Conservation (phyloP, 2,329 filamentous ascomycete species). For the Ophiosphaerella herpotricha region DNA sequence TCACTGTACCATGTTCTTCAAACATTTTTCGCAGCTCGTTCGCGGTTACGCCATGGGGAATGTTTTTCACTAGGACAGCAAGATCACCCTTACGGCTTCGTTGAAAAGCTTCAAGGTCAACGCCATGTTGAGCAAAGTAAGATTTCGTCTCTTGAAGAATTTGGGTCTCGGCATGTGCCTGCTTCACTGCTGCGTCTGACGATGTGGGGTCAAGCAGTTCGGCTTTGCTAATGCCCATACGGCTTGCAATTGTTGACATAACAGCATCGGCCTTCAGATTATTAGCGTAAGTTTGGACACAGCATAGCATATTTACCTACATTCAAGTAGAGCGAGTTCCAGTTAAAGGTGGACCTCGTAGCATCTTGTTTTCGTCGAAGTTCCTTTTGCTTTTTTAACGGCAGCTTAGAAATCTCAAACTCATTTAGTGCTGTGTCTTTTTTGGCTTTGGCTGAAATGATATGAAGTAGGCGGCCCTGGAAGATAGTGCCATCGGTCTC, state of each 20-base stretch:
- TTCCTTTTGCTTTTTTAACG: constrained; percentile 91
- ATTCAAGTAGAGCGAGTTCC: constrained; percentile 99
- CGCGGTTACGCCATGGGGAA: constrained; percentile 78
- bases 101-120: constrained; percentile 92
- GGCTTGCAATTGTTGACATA: constrained; percentile 83
- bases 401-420: constrained; percentile 85
- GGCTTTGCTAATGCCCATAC: constrained; percentile 86
- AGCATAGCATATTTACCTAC: constrained; percentile 50
- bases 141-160: constrained; percentile 95
- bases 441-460: constrained; percentile 83
- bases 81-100: constrained; percentile 81
- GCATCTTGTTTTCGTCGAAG: constrained; percentile 85
- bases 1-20: constrained; percentile 81
- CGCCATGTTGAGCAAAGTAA: constrained; percentile 85
- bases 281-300: not conserved
- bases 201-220: constrained; percentile 95
- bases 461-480: constrained; percentile 88
- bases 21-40: constrained; percentile 82
- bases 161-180: constrained; percentile 94
- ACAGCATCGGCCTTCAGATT: constrained; percentile 71
- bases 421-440: constrained; percentile 83
- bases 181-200: constrained; percentile 90
- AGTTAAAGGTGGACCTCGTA: constrained; percentile 81
- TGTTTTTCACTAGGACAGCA: constrained; percentile 91
- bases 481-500: constrained; percentile 83